Base-by-base conservation (phyloP, 2,329 filamentous ascomycete genomes). In the Drechslerella dactyloides region DNA sequence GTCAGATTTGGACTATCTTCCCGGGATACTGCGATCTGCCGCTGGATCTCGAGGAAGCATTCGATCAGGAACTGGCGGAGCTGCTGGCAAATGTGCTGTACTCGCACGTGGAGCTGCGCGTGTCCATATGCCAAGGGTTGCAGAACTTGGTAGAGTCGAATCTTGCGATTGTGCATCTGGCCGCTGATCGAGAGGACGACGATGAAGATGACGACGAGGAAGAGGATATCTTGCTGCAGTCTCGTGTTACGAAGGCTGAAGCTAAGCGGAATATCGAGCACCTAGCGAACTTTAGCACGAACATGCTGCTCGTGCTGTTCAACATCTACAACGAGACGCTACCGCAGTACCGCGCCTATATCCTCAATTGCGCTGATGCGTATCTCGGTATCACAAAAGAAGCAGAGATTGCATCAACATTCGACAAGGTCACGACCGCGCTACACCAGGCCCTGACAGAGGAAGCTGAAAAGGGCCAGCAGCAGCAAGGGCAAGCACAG, bases 281-380 rank as follows among this genome's bases (percentile, higher is more conserved):
- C 78, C 83, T 99, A 11, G 87, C 90, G 15, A 82, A 83, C 0
- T 93, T 94, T 78, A 85, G 93, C 0, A 89, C 89, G 72, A 97
- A 97, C 77, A 85, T 99, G 81, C 86, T 99, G 46, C 93, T 94
- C 5, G 93, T 97, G 0, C 83, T 99, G n/a, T 97, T 99, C 84
- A 99, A 99, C 78, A 93, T 99, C 50, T 99, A 99, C 82, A 96
- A 90, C 74, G 90, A 97, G 80, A 99, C 94, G 0, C 84, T 99
- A 24, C 93, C 94, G 1, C 91, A 97, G 78, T 94, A 91, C 77
- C 86, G 94, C 75, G 93, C 91, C 0, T 91, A 90, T 19, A 94
- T 99, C 60, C 83, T 99, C 35, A 90, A 93, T 79, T 96, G 93
- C 73, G 94, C 97, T 82, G 97, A 97, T 80, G 88, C 91, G 3